Conservation (phyloP, 2,329 filamentous ascomycete genomes). For the Nannizzia gypsea region DNA sequence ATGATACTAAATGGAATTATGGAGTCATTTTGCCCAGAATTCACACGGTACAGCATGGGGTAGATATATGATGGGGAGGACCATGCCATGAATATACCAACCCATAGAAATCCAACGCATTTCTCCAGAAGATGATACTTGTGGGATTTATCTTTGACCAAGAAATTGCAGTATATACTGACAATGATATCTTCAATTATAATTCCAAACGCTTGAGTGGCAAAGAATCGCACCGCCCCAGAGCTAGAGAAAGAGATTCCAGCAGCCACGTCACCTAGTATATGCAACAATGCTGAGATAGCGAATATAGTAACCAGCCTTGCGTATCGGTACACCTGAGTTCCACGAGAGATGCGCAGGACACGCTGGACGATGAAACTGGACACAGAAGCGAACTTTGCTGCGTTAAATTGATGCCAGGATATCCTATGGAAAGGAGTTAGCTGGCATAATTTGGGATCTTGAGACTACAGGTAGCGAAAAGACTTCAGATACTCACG, state of each 20-base stretch:
- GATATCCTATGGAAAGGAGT: neutral
- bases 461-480: neutral
- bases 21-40: neutral
- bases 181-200: conserved; percentile 8
- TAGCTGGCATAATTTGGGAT: neutral
- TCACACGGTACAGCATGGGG: conserved; percentile 3
- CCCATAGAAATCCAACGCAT: conserved; percentile 10
- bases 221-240: conserved; percentile 9
- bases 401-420: neutral
- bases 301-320: conserved; percentile 7
- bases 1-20: neutral
- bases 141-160: neutral
- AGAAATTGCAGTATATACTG: neutral
- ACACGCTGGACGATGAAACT: neutral
- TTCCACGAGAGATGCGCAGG: neutral
- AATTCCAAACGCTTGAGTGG: conserved; percentile 9
- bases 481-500: conserved; percentile 1
- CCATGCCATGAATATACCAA: conserved; percentile 7
- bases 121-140: neutral
- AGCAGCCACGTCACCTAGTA: conserved; percentile 4
- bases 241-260: conserved; percentile 7
- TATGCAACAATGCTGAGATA: conserved; percentile 8
- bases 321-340: conserved; percentile 3
- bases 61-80: conserved; percentile 6
- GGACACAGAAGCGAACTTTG: neutral